Evolutionary conservation across 495 filamentous ascomycete species (phyloP).

Genomic region (Podospora pseudopauciseta): DNA sequence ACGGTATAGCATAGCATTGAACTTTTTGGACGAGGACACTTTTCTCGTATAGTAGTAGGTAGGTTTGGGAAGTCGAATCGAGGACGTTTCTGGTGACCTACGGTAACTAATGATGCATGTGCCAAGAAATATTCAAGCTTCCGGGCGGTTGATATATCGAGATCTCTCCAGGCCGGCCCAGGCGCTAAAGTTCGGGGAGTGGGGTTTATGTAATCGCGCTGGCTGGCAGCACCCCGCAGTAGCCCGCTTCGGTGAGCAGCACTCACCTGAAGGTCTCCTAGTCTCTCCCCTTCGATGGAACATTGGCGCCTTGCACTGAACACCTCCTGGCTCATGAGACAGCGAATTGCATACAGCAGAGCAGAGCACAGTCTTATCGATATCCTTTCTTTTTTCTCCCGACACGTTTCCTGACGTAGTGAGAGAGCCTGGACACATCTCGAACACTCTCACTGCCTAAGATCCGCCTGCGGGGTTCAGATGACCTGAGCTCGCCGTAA

Average conservation of each 20-base stretch:
- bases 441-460: neutral
- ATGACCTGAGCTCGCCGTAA: neutral
- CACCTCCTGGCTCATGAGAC: neutral
- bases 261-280: constrained; percentile 11
- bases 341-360: neutral
- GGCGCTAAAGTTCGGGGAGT: neutral
- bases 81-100: neutral
- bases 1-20: constrained; percentile 2
- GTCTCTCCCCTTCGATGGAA: neutral
- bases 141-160: neutral
- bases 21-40: neutral
- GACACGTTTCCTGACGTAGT: neutral
- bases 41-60: neutral
- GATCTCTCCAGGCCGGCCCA: neutral
- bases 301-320: neutral
- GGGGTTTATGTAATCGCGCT: constrained; percentile 15
- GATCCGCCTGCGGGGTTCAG: neutral
- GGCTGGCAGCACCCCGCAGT: neutral
- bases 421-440: neutral
- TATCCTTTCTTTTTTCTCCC: constrained; percentile 2
- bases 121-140: neutral
- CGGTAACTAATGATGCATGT: neutral
- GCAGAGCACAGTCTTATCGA: constrained; percentile 6
- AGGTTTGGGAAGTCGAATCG: neutral
- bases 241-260: constrained; percentile 14